These are phyloP conservation scores for Prunella vulgaris DNA, from an alignment of 257 asterid species.

Conservation along the genomic window DNA sequence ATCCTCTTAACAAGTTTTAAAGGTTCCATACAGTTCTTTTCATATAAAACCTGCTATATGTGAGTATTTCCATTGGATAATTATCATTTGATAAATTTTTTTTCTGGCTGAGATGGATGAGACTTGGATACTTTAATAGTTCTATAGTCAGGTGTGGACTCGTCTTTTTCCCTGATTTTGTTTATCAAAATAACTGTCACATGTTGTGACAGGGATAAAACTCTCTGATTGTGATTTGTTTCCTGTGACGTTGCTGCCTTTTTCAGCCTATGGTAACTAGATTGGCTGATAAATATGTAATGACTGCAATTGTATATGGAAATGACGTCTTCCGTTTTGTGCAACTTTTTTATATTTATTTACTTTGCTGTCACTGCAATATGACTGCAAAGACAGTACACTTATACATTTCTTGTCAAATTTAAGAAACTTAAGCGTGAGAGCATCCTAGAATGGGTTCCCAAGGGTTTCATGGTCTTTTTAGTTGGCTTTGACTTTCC, in stretches of 20 bases:
- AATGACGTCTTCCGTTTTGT: background rate
- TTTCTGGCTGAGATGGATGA: background rate
- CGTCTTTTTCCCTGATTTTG: background rate
- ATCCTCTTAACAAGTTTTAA: background rate
- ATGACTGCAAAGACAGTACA: background rate
- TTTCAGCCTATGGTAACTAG: background rate
- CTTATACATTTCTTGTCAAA: background rate
- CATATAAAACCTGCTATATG: background rate
- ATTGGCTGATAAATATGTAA: background rate
- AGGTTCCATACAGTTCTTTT: background rate
- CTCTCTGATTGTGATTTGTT: background rate
- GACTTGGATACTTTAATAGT: background rate
- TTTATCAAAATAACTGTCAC: constrained; percentile 2
- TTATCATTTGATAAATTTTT: too few relatives aligned
- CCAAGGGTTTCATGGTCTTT: background rate
- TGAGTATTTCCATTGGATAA: background rate
- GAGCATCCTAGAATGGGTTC: background rate
- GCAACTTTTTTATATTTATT: background rate
- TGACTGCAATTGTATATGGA: background rate
- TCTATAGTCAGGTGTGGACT: background rate
- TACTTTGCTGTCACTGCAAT: background rate
- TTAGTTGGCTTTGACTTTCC: background rate
- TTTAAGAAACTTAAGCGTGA: background rate
- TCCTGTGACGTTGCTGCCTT: background rate
- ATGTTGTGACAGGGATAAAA: background rate